Evolutionary conservation across 306 rosid genomes (phyloP).

Genomic region (Vigna hirtella): DNA sequence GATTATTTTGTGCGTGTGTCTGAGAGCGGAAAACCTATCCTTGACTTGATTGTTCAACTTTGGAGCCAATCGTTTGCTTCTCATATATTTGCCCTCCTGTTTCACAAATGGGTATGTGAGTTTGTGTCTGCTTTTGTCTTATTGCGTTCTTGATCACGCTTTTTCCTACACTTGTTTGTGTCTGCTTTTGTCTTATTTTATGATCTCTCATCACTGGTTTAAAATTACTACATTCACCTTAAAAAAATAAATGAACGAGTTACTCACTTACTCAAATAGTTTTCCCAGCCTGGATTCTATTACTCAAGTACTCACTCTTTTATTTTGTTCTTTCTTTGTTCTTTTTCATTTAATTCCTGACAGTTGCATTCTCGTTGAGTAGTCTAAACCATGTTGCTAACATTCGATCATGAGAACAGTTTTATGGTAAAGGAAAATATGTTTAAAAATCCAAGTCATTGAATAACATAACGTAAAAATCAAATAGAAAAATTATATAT

Average conservation of each 20-base stretch:
- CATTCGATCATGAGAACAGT: no score
- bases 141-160: neutral
- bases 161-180: constrained; percentile 19
- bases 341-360: no score
- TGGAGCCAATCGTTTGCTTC: constrained; percentile 99
- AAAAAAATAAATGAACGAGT: neutral
- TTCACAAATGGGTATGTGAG: constrained; percentile 94
- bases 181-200: constrained; percentile 8
- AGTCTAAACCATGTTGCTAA: no score
- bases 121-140: constrained; percentile 18
- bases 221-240: constrained; percentile 2
- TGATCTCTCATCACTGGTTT: constrained; percentile 22
- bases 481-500: no score
- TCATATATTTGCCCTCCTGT: constrained; percentile 85
- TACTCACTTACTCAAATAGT: neutral
- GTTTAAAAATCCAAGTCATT: no score
- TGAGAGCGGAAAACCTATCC: constrained; percentile 82
- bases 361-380: no score
- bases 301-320: no score
- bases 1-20: constrained; percentile 80
- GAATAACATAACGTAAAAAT: no score
- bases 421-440: no score
- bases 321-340: no score
- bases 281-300: constrained; percentile 10
- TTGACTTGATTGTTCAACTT: constrained; percentile 86